Evolutionary conservation across 257 asterid genomes (phyloP).

Genomic region (Rhazya stricta): DNA sequence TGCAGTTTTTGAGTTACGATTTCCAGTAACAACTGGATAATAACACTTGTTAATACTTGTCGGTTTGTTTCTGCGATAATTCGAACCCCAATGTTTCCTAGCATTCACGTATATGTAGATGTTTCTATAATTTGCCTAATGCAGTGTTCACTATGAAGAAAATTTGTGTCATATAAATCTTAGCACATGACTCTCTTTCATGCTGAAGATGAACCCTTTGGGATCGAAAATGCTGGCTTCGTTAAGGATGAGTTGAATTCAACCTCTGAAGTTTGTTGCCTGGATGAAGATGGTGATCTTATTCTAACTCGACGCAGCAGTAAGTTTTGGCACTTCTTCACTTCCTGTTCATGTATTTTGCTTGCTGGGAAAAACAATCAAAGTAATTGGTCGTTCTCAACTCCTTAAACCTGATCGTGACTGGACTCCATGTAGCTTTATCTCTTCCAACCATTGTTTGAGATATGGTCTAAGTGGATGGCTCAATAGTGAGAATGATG

Average conservation of each 20-base stretch:
- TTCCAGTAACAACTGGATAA: not conserved
- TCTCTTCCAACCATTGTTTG: not conserved
- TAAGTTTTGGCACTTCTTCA: slow-evolving; percentile 23
- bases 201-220: slow-evolving; percentile 34
- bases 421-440: not conserved
- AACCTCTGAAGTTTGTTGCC: slow-evolving; percentile 27
- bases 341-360: not conserved
- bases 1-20: not conserved
- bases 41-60: too few species aligned
- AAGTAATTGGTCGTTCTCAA: too few species aligned
- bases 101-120: not conserved
- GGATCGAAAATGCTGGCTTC: slow-evolving; percentile 6
- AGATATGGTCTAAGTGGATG: not conserved
- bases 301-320: slow-evolving; percentile 51
- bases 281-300: slow-evolving; percentile 95
- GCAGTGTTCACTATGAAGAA: not conserved
- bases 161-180: not conserved
- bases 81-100: not conserved
- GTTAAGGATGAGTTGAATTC: slow-evolving; percentile 21
- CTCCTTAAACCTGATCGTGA: not conserved
- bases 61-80: not conserved
- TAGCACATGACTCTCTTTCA: slow-evolving; percentile 7
- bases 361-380: not conserved
- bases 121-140: not conserved
- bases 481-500: not conserved